Evolutionary conservation across 2,329 filamentous ascomycete species (phyloP).

Genomic region (Domatiomyces globalis): DNA sequence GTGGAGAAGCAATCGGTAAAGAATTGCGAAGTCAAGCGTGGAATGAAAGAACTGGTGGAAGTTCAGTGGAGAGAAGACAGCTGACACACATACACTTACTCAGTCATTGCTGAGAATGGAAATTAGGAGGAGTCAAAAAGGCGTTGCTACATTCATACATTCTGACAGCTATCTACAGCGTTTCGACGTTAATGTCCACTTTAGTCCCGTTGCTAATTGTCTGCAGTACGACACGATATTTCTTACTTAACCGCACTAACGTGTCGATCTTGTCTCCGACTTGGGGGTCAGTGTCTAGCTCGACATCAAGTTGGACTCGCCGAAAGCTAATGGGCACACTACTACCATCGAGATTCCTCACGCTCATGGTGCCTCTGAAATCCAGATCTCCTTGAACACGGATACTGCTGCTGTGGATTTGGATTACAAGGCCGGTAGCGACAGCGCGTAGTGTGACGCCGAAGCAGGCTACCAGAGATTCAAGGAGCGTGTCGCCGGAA

Average conservation of each 20-base stretch:
- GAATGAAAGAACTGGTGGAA: too few relatives aligned
- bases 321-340: slow-evolving; percentile 36
- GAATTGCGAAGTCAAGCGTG: too few relatives aligned
- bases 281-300: slow-evolving; percentile 28
- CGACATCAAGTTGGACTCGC: slow-evolving; percentile 32
- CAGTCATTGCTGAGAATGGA: too few relatives aligned
- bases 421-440: slow-evolving; percentile 33
- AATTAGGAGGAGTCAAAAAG: background rate
- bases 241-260: slow-evolving; percentile 35
- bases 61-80: too few relatives aligned
- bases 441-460: slow-evolving; percentile 40
- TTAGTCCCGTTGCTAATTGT: slow-evolving; percentile 26
- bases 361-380: too few relatives aligned
- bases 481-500: slow-evolving; percentile 37
- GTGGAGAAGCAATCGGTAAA: too few relatives aligned
- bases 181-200: slow-evolving; percentile 20
- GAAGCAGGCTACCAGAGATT: slow-evolving; percentile 37
- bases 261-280: slow-evolving; percentile 30
- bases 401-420: slow-evolving; percentile 30
- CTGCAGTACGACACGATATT: slow-evolving; percentile 35
- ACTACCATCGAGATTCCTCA: too few relatives aligned
- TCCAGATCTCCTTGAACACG: slow-evolving; percentile 35
- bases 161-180: too few relatives aligned
- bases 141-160: too few relatives aligned
- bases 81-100: too few relatives aligned